A percentile compares a stretch with the other conserved stretches of the same genome.
phyloP scores from a whole-genome alignment of 164 flowering plant species.

The Nymphaea colorata region DNA sequence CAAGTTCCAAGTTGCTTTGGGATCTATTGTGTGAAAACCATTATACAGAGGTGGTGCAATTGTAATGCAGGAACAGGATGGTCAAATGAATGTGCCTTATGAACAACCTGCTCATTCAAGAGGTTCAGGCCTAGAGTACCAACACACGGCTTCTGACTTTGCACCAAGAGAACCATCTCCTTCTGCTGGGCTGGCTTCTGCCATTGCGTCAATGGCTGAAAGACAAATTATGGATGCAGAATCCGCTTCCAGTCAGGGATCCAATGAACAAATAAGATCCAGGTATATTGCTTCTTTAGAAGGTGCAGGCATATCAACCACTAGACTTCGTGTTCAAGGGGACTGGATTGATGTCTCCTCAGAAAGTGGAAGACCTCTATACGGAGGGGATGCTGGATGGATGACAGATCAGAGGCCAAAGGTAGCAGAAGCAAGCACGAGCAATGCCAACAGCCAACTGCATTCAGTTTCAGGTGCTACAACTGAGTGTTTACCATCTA shows the following conservation, averaged over 20 bases:
- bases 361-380: conserved; percentile 15
- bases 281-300: background rate
- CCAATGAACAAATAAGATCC: background rate
- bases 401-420: conserved; percentile 32
- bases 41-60: background rate
- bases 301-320: background rate
- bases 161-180: conserved; percentile 50
- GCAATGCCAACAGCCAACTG: conserved; percentile 27
- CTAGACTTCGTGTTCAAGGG: conserved; percentile 20
- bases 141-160: conserved; percentile 7
- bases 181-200: conserved; percentile 88
- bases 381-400: conserved; percentile 36
- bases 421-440: conserved; percentile 58
- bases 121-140: conserved; percentile 13
- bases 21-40: no score
- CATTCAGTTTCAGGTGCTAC: conserved; percentile 21
- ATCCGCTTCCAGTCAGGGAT: conserved; percentile 6
- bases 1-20: no score
- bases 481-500: conserved; percentile 11
- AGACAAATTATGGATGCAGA: conserved; percentile 56
- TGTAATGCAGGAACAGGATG: no score
- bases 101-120: conserved; percentile 21
- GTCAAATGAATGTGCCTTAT: background rate
- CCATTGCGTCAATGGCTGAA: conserved; percentile 86
- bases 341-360: conserved; percentile 22